Percentiles rank a stretch among this genome's conserved stretches.
Evolutionary conservation across 2,329 filamentous ascomycete genomes (phyloP).

Genomic region (Pseudogymnoascus sp.): DNA sequence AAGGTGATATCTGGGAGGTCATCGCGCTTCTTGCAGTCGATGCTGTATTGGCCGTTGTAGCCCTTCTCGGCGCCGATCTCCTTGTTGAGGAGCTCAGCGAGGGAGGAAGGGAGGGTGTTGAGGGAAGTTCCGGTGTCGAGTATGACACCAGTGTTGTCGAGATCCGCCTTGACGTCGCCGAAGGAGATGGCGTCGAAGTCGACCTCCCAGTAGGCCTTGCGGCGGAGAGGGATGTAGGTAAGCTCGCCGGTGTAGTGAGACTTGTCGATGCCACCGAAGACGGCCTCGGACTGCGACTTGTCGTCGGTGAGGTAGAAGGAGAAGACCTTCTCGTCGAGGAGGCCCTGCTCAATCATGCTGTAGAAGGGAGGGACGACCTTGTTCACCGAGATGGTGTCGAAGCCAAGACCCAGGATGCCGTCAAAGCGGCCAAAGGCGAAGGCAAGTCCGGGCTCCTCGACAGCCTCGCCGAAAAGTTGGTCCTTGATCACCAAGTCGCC

Average conservation of each 20-base stretch:
- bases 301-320: conserved; percentile 88
- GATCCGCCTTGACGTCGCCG: conserved; percentile 74
- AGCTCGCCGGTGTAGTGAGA: conserved; percentile 76
- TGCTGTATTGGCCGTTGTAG: conserved; percentile 91
- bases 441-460: conserved; percentile 86
- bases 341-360: conserved; percentile 82
- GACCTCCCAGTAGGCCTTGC: conserved; percentile 99
- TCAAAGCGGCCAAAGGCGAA: conserved; percentile 98
- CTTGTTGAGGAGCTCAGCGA: conserved; percentile 94
- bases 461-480: conserved; percentile 95
- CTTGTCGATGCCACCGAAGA: conserved; percentile 83
- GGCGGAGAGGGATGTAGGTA: conserved; percentile 85
- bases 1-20: conserved; percentile 86
- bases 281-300: conserved; percentile 71
- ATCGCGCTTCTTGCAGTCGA: conserved; percentile 80
- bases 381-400: conserved; percentile 96
- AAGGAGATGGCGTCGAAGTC: conserved; percentile 88
- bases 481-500: conserved; percentile 81
- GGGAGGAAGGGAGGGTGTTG: conserved; percentile 82
- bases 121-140: conserved; percentile 97
- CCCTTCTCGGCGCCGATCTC: conserved; percentile 98
- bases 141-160: conserved; percentile 91
- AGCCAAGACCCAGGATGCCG: conserved; percentile 90
- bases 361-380: conserved; percentile 92
- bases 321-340: conserved; percentile 88